These are phyloP conservation scores for Auricularia sp. DNA, from an alignment of 768 basidiomycete species.

Conservation along the genomic window DNA sequence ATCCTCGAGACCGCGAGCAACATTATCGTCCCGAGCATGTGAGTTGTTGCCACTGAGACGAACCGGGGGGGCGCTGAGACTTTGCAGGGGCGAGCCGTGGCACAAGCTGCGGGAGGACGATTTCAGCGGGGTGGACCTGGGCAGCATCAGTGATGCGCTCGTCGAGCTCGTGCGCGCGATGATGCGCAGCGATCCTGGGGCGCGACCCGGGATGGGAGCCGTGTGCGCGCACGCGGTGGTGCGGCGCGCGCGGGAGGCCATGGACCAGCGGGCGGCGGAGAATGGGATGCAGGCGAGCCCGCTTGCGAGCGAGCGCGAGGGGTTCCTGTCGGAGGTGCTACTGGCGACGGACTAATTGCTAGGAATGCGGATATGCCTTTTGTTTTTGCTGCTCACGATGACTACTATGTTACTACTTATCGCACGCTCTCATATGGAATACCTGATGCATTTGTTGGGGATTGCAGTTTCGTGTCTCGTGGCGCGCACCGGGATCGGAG, in stretches of 20 bases:
- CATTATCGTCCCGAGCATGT: slow-evolving; percentile 95
- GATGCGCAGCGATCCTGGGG: slow-evolving; percentile 62
- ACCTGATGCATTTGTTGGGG: no score
- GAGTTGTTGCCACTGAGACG: slow-evolving; percentile 28
- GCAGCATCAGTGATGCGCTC: slow-evolving; percentile 45
- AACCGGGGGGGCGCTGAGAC: slow-evolving; percentile 3
- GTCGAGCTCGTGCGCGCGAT: slow-evolving; percentile 59
- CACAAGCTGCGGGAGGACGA: slow-evolving; percentile 86
- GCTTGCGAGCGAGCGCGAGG: slow-evolving; percentile 47
- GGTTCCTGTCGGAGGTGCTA: slow-evolving; percentile 55
- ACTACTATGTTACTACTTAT: no score
- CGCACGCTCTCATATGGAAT: no score
- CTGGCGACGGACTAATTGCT: slow-evolving; percentile 20
- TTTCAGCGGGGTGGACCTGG: slow-evolving; percentile 68
- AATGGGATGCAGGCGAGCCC: slow-evolving; percentile 42
- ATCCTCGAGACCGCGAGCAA: slow-evolving; percentile 93
- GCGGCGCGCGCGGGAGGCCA: slow-evolving; percentile 46
- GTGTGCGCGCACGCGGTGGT: slow-evolving; percentile 59
- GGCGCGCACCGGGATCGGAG: no score
- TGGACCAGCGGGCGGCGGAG: slow-evolving; percentile 41
- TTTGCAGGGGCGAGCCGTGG: slow-evolving; percentile 80
- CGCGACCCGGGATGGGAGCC: slow-evolving; percentile 46
- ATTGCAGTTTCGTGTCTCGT: no score
- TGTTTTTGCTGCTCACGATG: no score
- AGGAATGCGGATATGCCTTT: neutral